A percentile compares a stretch with the other conserved stretches of the same genome.
phyloP scores from a whole-genome alignment of 345 rosid genomes.

The Brassica rapa region DNA sequence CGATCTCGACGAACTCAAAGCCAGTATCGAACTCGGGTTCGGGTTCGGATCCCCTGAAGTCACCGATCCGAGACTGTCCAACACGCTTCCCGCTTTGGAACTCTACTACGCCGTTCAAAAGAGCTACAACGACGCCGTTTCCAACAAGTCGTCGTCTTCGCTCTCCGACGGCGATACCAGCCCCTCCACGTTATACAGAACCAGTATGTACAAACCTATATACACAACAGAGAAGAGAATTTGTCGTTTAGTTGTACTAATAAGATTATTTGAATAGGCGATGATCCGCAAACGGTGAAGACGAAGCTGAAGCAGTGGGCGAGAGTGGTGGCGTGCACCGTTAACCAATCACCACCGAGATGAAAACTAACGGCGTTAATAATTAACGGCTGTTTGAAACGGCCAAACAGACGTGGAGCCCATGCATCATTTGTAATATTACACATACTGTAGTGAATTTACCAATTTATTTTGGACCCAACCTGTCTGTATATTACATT shows the following conservation, averaged over 20 bases:
- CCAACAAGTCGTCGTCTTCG: slow-evolving; percentile 49
- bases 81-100: slow-evolving; percentile 84
- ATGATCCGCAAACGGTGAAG: slow-evolving; percentile 80
- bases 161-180: slow-evolving; percentile 63
- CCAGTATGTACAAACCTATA: slow-evolving; percentile 34
- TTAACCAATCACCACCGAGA: slow-evolving; percentile 60
- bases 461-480: slow-evolving; percentile 23
- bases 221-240: too few relatives aligned
- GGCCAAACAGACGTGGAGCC: slow-evolving; percentile 37
- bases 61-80: slow-evolving; percentile 66
- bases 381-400: slow-evolving; percentile 6
- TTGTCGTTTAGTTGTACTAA: too few relatives aligned
- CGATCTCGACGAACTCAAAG: slow-evolving; percentile 93
- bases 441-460: not conserved
- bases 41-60: slow-evolving; percentile 72
- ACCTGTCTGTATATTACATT: slow-evolving; percentile 27
- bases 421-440: slow-evolving; percentile 15
- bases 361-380: slow-evolving; percentile 31
- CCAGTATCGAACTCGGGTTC: slow-evolving; percentile 80
- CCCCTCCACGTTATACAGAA: slow-evolving; percentile 50
- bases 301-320: slow-evolving; percentile 92
- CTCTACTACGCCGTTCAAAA: slow-evolving; percentile 72
- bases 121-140: slow-evolving; percentile 50
- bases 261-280: slow-evolving; percentile 46
- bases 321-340: slow-evolving; percentile 92